Percentiles rank a stretch among this genome's conserved stretches.
Conservation (phyloP, 2,329 filamentous ascomycete species). For the Hypoxylon sp. region DNA sequence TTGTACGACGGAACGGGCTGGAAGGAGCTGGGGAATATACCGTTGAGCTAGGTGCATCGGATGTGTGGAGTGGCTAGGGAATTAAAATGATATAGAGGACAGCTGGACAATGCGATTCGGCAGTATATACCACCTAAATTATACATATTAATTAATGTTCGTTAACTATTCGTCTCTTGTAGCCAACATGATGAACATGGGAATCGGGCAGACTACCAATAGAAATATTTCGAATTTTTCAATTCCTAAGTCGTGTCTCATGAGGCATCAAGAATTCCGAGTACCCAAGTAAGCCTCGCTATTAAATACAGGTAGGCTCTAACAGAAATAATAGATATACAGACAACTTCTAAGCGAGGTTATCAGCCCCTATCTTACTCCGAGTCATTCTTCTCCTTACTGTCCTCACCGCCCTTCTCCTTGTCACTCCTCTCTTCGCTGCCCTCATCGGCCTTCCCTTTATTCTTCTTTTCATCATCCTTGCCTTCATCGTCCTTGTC, state of each 20-base stretch:
- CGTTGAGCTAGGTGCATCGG: neutral
- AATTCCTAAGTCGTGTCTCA: neutral
- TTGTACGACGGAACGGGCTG: slow-evolving; percentile 13
- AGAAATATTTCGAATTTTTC: neutral
- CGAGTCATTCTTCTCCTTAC: neutral
- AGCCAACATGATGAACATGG: neutral
- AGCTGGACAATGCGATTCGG: too few species aligned
- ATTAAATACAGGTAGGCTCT: neutral
- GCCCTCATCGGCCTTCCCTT: too few species aligned
- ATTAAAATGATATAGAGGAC: neutral
- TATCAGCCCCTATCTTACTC: neutral
- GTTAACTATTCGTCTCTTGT: too few species aligned
- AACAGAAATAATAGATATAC: neutral
- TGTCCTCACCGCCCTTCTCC: neutral
- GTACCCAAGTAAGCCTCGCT: neutral
- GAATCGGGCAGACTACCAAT: neutral
- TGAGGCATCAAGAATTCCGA: neutral
- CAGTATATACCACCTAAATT: too few species aligned
- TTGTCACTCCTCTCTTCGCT: neutral
- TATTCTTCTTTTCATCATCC: neutral
- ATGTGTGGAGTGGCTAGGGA: neutral
- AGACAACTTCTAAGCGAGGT: neutral
- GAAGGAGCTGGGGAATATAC: slow-evolving; percentile 12
- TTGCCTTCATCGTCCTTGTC: slow-evolving; percentile 15
- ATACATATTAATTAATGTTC: too few species aligned